Evolutionary conservation across 2,329 filamentous ascomycete species (phyloP), one percentile per base, ranked within the genome.

Genomic region (Talaromyces sp.): DNA sequence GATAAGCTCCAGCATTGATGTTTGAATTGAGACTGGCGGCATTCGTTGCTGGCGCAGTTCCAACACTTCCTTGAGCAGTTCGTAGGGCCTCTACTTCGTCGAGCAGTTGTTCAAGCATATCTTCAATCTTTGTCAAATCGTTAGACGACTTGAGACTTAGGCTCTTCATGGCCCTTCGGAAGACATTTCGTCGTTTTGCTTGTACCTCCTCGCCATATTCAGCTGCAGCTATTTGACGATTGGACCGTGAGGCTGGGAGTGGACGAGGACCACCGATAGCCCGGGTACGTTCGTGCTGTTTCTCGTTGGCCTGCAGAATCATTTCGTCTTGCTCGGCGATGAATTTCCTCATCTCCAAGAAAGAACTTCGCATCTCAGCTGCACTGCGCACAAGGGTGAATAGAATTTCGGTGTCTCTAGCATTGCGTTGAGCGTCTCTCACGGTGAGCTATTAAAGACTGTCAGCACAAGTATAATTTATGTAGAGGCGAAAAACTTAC

Each of bases 341-440:
- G 73, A 96, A 90, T 68, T 89, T 90, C 82, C 95, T 97, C 84
- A 99, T 91, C 72, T 97, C 93, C 69, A 96, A 92, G 74, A 98
- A 96, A 0, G 92, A 96, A 70, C 91, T 96, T 68, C 94, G 92
- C 93, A 98, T 98, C 78, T 99, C 95, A 13, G 95, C 90, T 3
- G 95, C 94, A 63, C 93, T 93, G 66, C 94, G 90, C 67, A 99
- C 95, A 37, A 99, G 86, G 0, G 95, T 94, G 56, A 97, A 92
- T 19, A 99, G 83, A 63, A 99, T 97, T 78, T 99, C 95, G 0
- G 95, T 98, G 72, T 99, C 95, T 52, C 95, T 87, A 54, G 95
- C 95, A 78, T 95, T 98, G 66, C 95, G 89, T 79, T 98, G 94
- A 47, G 94, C 95, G 79, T 99, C 95, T 41, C 95, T 90, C 68